phyloP scores from a whole-genome alignment of 1,284 basidiomycete genomes.

The Takashimella koratensis region DNA sequence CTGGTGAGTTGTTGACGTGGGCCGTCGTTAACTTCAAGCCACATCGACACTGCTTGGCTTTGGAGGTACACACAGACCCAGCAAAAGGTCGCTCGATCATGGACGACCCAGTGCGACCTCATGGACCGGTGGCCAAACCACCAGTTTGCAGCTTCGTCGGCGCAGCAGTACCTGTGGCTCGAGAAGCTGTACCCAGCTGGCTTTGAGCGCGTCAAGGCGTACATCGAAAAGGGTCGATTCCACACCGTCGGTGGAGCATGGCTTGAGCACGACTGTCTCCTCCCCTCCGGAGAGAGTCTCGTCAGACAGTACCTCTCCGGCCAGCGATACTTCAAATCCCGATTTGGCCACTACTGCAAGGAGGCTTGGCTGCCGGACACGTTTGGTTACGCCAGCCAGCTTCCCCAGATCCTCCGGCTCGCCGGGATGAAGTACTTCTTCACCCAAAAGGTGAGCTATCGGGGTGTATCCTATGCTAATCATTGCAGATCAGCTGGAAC shows the following conservation, averaged over 20 bases:
- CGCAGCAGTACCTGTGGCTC: slow-evolving; percentile 91
- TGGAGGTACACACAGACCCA: slow-evolving; percentile 92
- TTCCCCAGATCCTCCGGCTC: slow-evolving; percentile 76
- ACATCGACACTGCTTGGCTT: slow-evolving; percentile 72
- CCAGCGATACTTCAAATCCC: slow-evolving; percentile 73
- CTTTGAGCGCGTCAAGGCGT: slow-evolving; percentile 66
- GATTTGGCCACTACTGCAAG: slow-evolving; percentile 69
- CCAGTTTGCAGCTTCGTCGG: slow-evolving; percentile 78
- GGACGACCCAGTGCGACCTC: slow-evolving; percentile 77
- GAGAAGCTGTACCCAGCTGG: slow-evolving; percentile 78
- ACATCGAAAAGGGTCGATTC: slow-evolving; percentile 62
- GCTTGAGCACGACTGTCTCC: slow-evolving; percentile 78
- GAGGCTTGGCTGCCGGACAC: slow-evolving; percentile 63
- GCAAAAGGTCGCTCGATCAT: slow-evolving; percentile 87
- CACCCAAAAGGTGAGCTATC: slow-evolving; percentile 90
- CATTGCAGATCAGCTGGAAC: too few species aligned
- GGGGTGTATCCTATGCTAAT: too few species aligned
- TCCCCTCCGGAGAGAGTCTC: slow-evolving; percentile 82
- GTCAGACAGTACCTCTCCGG: slow-evolving; percentile 84
- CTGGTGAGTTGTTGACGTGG: slow-evolving; percentile 21
- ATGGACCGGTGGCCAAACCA: slow-evolving; percentile 93
- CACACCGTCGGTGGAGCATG: slow-evolving; percentile 17
- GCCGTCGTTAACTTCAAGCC: too few species aligned
- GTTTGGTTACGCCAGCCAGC: slow-evolving; percentile 69
- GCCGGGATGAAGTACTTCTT: slow-evolving; percentile 91